A percentile compares a stretch with the other conserved stretches of the same genome.
Evolutionary conservation across 2,329 filamentous ascomycete genomes (phyloP).

Genomic region (Aspergillus sp.): DNA sequence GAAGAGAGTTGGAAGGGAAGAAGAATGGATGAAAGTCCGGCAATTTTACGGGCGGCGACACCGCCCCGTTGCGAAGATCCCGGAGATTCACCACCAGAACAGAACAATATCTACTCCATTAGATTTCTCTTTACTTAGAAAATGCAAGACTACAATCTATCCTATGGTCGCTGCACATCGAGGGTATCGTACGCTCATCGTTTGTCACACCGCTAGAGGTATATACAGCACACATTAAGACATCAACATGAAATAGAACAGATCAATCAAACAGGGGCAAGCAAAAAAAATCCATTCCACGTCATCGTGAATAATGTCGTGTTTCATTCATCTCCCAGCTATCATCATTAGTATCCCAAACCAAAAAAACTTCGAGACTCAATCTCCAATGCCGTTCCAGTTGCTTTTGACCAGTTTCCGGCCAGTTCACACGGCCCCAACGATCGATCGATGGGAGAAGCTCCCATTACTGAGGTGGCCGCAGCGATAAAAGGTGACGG

Average conservation of each 20-base stretch:
- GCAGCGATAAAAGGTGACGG: neutral
- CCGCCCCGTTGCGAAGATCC: constrained; percentile 23
- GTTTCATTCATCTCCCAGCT: neutral
- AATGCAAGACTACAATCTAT: neutral
- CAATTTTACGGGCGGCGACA: constrained; percentile 36
- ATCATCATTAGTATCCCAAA: constrained; percentile 4
- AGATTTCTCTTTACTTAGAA: neutral
- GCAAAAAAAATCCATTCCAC: constrained; percentile 13
- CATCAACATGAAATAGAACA: constrained; percentile 23
- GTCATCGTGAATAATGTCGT: constrained; percentile 5
- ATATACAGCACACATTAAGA: constrained; percentile 38
- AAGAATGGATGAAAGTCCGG: constrained; percentile 5
- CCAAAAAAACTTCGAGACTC: neutral
- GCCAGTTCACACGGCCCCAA: neutral
- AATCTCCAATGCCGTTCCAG: neutral
- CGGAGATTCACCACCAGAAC: too few species aligned
- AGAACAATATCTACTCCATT: neutral
- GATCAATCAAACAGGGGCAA: constrained; percentile 12
- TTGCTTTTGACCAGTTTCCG: neutral
- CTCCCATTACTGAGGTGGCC: neutral
- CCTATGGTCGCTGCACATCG: neutral
- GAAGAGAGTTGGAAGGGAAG: constrained; percentile 7
- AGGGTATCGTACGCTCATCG: constrained; percentile 41
- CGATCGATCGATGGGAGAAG: neutral
- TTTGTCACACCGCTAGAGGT: constrained; percentile 36